Percentiles rank a stretch among this genome's conserved stretches.
Evolutionary conservation across 2,329 filamentous ascomycete genomes (phyloP).

Genomic region (Sarocladium kiliense): DNA sequence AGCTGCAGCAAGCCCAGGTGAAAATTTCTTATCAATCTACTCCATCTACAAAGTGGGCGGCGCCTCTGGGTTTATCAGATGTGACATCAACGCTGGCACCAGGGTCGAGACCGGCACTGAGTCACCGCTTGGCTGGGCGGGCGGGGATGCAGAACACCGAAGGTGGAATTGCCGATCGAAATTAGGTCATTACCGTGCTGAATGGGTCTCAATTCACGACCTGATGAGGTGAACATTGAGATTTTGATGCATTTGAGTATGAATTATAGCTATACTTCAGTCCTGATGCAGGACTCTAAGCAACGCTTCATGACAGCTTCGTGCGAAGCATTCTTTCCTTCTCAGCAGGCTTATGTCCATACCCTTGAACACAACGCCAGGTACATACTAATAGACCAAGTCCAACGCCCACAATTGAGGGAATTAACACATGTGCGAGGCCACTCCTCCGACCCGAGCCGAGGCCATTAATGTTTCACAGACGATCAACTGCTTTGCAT

Average conservation of each 20-base stretch:
- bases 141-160: too few species aligned
- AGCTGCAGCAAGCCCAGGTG: slow-evolving; percentile 5
- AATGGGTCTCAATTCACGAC: too few species aligned
- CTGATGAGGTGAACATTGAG: too few species aligned
- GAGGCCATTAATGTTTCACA: not conserved
- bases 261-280: too few species aligned
- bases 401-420: slow-evolving; percentile 1
- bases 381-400: not conserved
- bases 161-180: too few species aligned
- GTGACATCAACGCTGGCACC: not conserved
- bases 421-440: not conserved
- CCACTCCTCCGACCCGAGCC: not conserved
- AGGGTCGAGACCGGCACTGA: not conserved
- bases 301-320: too few species aligned
- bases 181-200: too few species aligned
- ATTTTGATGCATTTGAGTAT: too few species aligned
- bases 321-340: too few species aligned
- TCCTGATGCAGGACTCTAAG: too few species aligned
- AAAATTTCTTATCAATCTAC: slow-evolving; percentile 20
- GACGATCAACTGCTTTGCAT: not conserved
- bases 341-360: too few species aligned
- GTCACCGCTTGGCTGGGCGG: too few species aligned
- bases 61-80: not conserved
- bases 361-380: not conserved
- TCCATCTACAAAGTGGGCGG: not conserved